A percentile compares a stretch with the other conserved stretches of the same genome.
Evolutionary conservation across 2,329 filamentous ascomycete genomes (phyloP).

Genomic region (Ceratocystis smalleyi): DNA sequence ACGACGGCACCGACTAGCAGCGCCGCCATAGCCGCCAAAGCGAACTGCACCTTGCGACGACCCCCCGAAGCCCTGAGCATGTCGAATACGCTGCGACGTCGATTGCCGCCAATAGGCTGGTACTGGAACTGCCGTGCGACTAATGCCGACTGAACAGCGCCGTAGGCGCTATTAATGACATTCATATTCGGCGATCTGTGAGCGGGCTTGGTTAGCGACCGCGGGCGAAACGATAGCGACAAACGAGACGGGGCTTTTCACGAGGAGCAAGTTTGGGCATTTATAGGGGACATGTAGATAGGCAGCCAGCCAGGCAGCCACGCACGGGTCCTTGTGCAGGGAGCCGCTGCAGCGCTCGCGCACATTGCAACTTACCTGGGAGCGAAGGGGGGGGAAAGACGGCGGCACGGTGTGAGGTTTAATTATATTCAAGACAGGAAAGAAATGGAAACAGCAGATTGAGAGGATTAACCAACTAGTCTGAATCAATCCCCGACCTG

Average conservation of each 20-base stretch:
- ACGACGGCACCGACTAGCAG: slow-evolving; percentile 2
- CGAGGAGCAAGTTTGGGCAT: background rate
- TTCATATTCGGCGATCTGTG: slow-evolving; percentile 10
- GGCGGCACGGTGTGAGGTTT: background rate
- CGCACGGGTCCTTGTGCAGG: background rate
- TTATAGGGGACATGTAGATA: background rate
- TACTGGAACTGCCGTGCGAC: slow-evolving; percentile 10
- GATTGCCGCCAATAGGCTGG: slow-evolving; percentile 7
- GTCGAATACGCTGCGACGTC: background rate
- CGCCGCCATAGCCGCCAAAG: slow-evolving; percentile 3
- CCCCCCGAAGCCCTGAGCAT: slow-evolving; percentile 6
- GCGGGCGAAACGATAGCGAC: background rate
- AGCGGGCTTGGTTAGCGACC: background rate
- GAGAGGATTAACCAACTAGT: background rate
- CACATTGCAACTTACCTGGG: background rate
- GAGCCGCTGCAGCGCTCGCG: background rate
- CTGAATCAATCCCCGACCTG: background rate
- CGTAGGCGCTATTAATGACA: slow-evolving; percentile 5
- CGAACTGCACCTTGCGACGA: slow-evolving; percentile 7
- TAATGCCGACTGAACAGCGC: slow-evolving; percentile 5
- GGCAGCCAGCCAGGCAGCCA: too few species aligned
- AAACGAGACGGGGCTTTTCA: too few species aligned
- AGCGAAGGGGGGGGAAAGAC: background rate
- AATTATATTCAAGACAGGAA: background rate
- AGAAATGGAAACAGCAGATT: background rate